Base-by-base conservation (phyloP, 2,329 filamentous ascomycete genomes). In the Penicillium sclerotiorum region DNA sequence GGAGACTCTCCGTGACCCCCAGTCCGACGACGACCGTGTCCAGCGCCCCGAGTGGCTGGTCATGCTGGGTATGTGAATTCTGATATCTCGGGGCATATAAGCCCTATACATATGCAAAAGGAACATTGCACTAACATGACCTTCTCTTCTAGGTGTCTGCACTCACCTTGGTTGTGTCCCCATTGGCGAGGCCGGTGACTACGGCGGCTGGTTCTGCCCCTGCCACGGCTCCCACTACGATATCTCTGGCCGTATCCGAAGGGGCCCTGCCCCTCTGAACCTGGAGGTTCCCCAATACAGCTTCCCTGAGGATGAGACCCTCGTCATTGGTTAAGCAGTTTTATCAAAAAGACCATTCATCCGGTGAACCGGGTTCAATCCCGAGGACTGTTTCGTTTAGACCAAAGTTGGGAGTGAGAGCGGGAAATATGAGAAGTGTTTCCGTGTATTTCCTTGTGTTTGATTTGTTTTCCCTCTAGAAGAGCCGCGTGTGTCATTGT, bases 191-290 rank as follows among this genome's bases (percentile, higher is more conserved):
- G 90, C 94, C 60, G 94, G 94, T 75, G 95, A 99, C 78, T 99
- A 81, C 70, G 94, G 94, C 73, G 94, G 94, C 72, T 99, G 94
- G 94, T 99, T 99, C 88, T 99, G 94, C 83, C 94, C 94, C 61
- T 99, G 94, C 89, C 94, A 99, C 85, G 94, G 94, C 77, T 96
- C 92, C 65, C 94, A 99, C 83, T 99, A 99, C 85, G 94, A 99
- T 75, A 97, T 99, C 76, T 97, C 92, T 59, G 94, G 94, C 75
- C 91, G 94, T 78, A 90, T 96, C 84, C 87, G 94, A 81, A 96
- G 90, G 84, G 94, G 94, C 62, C 94, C 94, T 58, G 94, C 94
- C 56, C 94, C 94, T 61, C 85, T 99, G 70, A 99, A 99, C 83
- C 86, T 99, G 72, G 94, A 97, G 81, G 86, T 97, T 63, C 94